Base-by-base conservation (phyloP, 2,329 filamentous ascomycete species). In the Colletotrichum lupini region DNA sequence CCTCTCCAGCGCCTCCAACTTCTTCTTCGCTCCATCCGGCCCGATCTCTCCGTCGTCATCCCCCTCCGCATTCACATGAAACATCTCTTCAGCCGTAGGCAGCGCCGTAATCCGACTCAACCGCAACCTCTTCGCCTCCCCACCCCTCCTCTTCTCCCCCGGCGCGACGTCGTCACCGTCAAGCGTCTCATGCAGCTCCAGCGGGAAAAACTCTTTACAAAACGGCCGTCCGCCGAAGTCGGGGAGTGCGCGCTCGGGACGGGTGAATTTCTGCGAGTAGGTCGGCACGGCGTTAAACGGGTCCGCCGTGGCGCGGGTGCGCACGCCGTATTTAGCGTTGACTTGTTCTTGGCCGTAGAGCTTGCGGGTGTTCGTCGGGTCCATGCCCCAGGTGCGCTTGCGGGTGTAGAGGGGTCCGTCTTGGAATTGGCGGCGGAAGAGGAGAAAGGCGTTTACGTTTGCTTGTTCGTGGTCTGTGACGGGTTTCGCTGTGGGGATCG, bases 261-360 rank as follows among this genome's bases (percentile, higher is more conserved):
- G 84, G 46, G 85, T 81, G 77, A 91, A 90, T 70, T 85, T 85
- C 76, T 90, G 85, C 56, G 87, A 89, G 81, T 90, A 91, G 73
- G 87, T 87, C n/a, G 88, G 88, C 68, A 91, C 85, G 53, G 87
- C 84, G n/a, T 84, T 86, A 79, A 91, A 91, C 24, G 89, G 88
- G 78, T 91, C 89, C 62, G 88, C 77, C 14, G 87, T 89, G 49
- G 88, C 88, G 76, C 87, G 88, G 81, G 83, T 90, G 79, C 85
- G 86, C 76, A 87, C 81, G 56, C 72, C 87, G 81, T 88, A 91
- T 67, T 85, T 86, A 75, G 86, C 85, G 80, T 91, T 91, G 78
- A 87, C 82, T 80, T 91, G 89, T n/a, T 87, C 84, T 77, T 89
- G 88, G 76, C 88, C 88, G 80, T 91, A 91, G 79, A 77, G 81